These are phyloP conservation scores for Coemansia sp. DNA, from an alignment of 192 early-diverging fungal genomes.

Conservation along the genomic window DNA sequence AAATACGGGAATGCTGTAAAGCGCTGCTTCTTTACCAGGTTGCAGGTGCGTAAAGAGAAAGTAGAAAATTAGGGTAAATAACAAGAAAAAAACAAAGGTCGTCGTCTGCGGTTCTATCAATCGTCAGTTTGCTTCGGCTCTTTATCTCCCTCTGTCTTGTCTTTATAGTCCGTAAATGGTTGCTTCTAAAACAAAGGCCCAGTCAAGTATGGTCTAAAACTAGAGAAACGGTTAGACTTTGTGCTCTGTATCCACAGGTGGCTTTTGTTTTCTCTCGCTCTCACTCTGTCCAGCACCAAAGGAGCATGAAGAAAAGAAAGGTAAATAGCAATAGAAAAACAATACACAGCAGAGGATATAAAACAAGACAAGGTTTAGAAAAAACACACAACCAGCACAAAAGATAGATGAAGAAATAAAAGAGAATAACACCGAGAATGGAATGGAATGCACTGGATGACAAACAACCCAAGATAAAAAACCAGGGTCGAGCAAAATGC, in stretches of 20 bases:
- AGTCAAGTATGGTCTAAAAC: not conserved
- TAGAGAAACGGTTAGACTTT: conserved; percentile 14
- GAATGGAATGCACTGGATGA: too few relatives aligned
- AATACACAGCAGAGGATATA: conserved; percentile 6
- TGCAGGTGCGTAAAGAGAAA: not conserved
- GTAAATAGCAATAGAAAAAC: not conserved
- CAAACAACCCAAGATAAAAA: too few relatives aligned
- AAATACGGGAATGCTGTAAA: too few relatives aligned
- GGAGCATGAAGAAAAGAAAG: not conserved
- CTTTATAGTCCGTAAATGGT: conserved; percentile 2
- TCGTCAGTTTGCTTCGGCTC: not conserved
- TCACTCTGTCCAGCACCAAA: not conserved
- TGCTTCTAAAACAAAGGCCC: not conserved
- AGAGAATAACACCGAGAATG: not conserved
- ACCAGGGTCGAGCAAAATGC: too few relatives aligned
- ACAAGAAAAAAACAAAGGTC: not conserved
- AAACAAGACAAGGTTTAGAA: not conserved
- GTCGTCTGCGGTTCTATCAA: not conserved
- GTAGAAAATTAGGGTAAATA: not conserved
- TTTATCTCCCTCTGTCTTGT: not conserved
- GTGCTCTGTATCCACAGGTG: not conserved
- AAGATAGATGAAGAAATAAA: not conserved
- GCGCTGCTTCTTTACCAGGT: too few relatives aligned
- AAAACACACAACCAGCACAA: not conserved
- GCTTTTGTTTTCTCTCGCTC: not conserved